Evolutionary conservation across 2,329 filamentous ascomycete species (phyloP).

Genomic region (Penicillium sp.): DNA sequence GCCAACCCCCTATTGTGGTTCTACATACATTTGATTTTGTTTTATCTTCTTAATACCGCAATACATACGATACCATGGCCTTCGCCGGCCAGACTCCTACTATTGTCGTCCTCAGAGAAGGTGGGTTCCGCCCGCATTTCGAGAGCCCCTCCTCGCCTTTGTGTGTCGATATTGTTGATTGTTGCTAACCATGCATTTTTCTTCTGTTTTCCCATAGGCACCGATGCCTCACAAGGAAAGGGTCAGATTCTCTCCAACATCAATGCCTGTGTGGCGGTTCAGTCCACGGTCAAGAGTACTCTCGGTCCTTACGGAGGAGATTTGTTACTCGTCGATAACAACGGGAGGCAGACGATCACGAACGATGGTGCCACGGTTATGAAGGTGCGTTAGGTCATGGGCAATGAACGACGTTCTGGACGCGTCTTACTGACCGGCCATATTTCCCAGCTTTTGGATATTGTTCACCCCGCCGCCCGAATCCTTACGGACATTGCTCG

Average conservation of each 20-base stretch:
- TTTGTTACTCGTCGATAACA: constrained; percentile 91
- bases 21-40: constrained; percentile 14
- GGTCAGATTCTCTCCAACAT: constrained; percentile 98
- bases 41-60: constrained; percentile 24
- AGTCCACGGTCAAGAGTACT: constrained; percentile 93
- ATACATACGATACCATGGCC: constrained; percentile 68
- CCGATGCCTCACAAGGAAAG: constrained; percentile 95
- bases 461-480: constrained; percentile 94
- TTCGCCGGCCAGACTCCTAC: constrained; percentile 97
- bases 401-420: background rate
- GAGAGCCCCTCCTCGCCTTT: constrained; percentile 29
- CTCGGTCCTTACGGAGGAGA: constrained; percentile 97
- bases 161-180: constrained; percentile 32
- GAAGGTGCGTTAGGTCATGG: constrained; percentile 68
- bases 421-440: constrained; percentile 14
- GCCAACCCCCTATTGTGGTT: constrained; percentile 10
- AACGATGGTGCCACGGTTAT: constrained; percentile 99
- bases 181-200: constrained; percentile 25
- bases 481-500: constrained; percentile 98
- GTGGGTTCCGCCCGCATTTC: constrained; percentile 59
- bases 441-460: constrained; percentile 79
- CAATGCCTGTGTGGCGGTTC: constrained; percentile 95
- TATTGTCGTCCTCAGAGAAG: constrained; percentile 97
- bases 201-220: constrained; percentile 67
- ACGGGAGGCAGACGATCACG: constrained; percentile 95